A percentile compares a stretch with the other conserved stretches of the same genome.
phyloP scores from a whole-genome alignment of 2,329 filamentous ascomycete species.

The Claviceps africana region DNA sequence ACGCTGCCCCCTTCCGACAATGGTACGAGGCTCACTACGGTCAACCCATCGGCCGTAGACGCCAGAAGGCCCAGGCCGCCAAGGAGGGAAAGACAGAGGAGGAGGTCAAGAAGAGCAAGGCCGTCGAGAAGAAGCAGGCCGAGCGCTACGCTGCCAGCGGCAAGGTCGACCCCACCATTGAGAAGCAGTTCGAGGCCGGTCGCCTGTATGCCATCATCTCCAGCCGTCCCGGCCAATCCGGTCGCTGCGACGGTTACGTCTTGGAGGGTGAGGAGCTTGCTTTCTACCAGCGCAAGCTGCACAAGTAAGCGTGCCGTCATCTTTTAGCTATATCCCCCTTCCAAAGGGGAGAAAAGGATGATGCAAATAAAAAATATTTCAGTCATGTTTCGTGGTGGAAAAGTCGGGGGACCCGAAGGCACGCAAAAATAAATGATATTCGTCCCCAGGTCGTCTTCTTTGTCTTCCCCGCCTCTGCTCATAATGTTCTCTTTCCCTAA shows the following conservation, averaged over 20 bases:
- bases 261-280: constrained; percentile 98
- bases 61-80: constrained; percentile 63
- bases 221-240: constrained; percentile 90
- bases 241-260: constrained; percentile 93
- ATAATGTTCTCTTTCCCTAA: neutral
- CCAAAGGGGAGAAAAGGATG: neutral
- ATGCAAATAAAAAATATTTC: neutral
- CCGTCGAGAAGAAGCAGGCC: constrained; percentile 92
- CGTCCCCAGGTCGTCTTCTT: neutral
- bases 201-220: constrained; percentile 89
- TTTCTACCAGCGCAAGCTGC: constrained; percentile 99
- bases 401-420: neutral
- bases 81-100: constrained; percentile 48
- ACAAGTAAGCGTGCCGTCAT: constrained; percentile 58
- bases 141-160: constrained; percentile 66
- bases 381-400: neutral
- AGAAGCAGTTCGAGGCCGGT: constrained; percentile 99
- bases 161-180: constrained; percentile 85
- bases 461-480: neutral
- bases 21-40: constrained; percentile 99
- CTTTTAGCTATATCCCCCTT: neutral
- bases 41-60: constrained; percentile 71
- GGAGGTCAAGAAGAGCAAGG: constrained; percentile 85
- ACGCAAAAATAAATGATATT: neutral
- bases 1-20: constrained; percentile 97